Conservation (phyloP, 2,329 filamentous ascomycete species). For the Didymella lethalis region DNA sequence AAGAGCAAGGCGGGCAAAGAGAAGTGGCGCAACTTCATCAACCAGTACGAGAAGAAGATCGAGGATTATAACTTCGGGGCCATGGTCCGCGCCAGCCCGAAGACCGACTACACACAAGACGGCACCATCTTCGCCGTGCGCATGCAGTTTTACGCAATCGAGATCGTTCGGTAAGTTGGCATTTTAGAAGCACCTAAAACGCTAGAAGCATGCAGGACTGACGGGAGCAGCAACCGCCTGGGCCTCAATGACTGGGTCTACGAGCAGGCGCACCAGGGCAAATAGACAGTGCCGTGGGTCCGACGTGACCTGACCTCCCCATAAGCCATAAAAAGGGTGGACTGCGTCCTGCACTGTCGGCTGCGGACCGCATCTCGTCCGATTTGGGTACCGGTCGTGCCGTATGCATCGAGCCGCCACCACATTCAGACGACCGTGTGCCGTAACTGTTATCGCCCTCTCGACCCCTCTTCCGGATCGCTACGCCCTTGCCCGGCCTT, state of each 20-base stretch:
- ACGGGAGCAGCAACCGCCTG: constrained; percentile 70
- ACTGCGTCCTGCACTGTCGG: constrained; percentile 12
- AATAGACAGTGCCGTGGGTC: constrained; percentile 24
- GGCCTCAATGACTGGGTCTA: constrained; percentile 98
- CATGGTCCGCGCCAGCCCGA: constrained; percentile 80
- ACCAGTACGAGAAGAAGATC: constrained; percentile 91
- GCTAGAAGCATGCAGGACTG: constrained; percentile 22
- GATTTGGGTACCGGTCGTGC: constrained; percentile 8
- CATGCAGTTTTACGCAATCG: constrained; percentile 85
- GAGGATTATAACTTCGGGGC: constrained; percentile 99
- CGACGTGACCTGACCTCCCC: not conserved
- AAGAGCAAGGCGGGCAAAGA: constrained; percentile 97
- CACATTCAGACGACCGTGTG: not conserved
- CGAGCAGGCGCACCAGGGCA: constrained; percentile 72
- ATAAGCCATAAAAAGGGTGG: constrained; percentile 2
- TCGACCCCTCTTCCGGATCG: constrained; percentile 4
- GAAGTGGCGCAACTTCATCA: constrained; percentile 93
- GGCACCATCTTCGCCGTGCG: constrained; percentile 88
- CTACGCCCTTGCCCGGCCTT: constrained; percentile 10
- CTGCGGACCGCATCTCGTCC: constrained; percentile 12
- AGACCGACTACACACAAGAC: constrained; percentile 84
- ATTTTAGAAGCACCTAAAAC: not conserved
- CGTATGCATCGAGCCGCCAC: constrained; percentile 4
- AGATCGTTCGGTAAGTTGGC: constrained; percentile 69
- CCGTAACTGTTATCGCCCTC: not conserved